A percentile compares a stretch with the other conserved stretches of the same genome.
These are phyloP conservation scores for Hypoxylon crocopeplum DNA, from an alignment of 495 filamentous ascomycete species.

Conservation along the genomic window DNA sequence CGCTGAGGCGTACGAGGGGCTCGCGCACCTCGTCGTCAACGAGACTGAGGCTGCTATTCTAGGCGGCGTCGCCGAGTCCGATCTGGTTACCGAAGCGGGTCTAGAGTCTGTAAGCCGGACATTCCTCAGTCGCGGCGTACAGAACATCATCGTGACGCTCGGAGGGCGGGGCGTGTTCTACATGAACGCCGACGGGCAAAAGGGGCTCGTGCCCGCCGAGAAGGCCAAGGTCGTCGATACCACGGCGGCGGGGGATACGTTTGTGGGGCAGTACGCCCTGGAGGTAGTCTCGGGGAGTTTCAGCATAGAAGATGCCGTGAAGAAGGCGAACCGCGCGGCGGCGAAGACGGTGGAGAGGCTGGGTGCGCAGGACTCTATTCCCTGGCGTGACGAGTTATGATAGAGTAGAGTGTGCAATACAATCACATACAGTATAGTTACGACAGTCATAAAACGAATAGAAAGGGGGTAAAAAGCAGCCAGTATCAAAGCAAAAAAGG, in stretches of 20 bases:
- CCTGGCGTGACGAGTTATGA: constrained; percentile 80
- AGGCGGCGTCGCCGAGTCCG: constrained; percentile 56
- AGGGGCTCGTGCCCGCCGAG: constrained; percentile 59
- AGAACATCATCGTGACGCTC: constrained; percentile 81
- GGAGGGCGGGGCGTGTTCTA: constrained; percentile 77
- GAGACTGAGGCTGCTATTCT: constrained; percentile 87
- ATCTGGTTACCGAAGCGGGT: constrained; percentile 55
- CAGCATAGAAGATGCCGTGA: constrained; percentile 66
- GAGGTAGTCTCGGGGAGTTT: constrained; percentile 58
- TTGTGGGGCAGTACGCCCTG: constrained; percentile 87
- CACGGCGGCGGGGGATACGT: constrained; percentile 94
- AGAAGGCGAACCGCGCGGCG: constrained; percentile 74
- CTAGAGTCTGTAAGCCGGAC: constrained; percentile 54
- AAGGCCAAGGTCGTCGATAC: constrained; percentile 85
- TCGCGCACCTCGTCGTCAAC: constrained; percentile 87
- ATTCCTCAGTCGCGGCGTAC: constrained; percentile 72
- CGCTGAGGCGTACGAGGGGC: constrained; percentile 65
- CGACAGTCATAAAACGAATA: background rate
- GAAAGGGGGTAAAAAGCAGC: background rate
- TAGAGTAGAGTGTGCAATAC: background rate
- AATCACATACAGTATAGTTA: too few relatives aligned
- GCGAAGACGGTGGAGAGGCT: constrained; percentile 75
- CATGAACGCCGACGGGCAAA: constrained; percentile 49
- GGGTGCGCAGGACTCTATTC: constrained; percentile 89
- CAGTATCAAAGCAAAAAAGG: background rate